Evolutionary conservation across 257 asterid species (phyloP).

Genomic region (Lantana camara): DNA sequence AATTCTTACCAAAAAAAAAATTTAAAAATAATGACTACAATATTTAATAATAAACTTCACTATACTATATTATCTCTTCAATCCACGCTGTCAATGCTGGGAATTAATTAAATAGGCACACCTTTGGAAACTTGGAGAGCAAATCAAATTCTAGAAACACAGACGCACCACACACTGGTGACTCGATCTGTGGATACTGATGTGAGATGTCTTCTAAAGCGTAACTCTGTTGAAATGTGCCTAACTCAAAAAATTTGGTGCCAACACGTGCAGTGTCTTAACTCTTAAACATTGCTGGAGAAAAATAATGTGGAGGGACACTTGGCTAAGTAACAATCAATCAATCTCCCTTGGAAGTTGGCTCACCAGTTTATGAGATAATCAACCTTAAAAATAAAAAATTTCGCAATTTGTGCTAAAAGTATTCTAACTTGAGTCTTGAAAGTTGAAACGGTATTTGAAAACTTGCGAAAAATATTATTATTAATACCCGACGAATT

Average conservation of each 20-base stretch:
- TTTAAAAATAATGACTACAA: too few relatives aligned
- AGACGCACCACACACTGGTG: not conserved
- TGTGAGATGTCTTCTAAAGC: slow-evolving; percentile 25
- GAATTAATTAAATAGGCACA: not conserved
- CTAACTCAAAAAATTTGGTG: not conserved
- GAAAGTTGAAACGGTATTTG: too few relatives aligned
- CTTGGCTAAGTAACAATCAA: not conserved
- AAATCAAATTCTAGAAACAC: too few relatives aligned
- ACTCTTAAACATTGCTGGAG: not conserved
- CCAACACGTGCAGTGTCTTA: not conserved
- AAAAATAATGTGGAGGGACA: not conserved
- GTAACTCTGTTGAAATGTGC: not conserved
- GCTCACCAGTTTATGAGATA: too few relatives aligned
- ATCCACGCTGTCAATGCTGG: not conserved
- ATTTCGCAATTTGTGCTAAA: too few relatives aligned
- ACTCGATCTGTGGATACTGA: slow-evolving; percentile 11
- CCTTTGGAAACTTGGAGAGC: not conserved
- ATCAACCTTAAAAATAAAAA: too few relatives aligned
- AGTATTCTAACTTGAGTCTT: too few relatives aligned
- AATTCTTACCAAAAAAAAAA: too few relatives aligned
- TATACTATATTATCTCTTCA: too few relatives aligned
- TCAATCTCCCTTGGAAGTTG: too few relatives aligned
- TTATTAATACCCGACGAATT: not conserved
- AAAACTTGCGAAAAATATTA: not conserved
- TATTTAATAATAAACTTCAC: not conserved